These are phyloP conservation scores for Talaromyces borbonicus DNA, from an alignment of 495 filamentous ascomycete genomes.

Conservation along the genomic window DNA sequence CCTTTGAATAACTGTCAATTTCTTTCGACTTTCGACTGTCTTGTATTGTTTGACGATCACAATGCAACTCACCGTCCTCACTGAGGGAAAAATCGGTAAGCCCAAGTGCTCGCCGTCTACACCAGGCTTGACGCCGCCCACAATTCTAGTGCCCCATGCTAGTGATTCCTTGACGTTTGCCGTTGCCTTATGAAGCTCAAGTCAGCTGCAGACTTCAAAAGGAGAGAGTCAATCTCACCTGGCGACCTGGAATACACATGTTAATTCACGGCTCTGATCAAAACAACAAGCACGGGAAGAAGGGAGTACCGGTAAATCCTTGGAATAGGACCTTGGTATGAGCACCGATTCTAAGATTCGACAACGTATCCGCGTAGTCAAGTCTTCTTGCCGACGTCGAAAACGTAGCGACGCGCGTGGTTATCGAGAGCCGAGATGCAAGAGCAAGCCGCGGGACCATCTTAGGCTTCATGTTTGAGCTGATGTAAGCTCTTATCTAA, in stretches of 20 bases:
- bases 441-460: background rate
- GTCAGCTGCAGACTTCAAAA: background rate
- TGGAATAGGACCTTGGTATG: constrained; percentile 81
- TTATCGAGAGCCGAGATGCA: constrained; percentile 1
- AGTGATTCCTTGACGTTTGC: constrained; percentile 74
- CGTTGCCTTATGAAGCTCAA: constrained; percentile 46
- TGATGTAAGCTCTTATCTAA: background rate
- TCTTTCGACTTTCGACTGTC: background rate
- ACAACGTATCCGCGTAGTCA: constrained; percentile 55
- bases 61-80: constrained; percentile 43
- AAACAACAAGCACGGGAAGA: background rate
- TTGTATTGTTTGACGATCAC: too few relatives aligned
- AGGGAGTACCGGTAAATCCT: constrained; percentile 74
- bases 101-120: constrained; percentile 71
- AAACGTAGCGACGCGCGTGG: constrained; percentile 19
- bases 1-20: constrained; percentile 33
- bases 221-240: constrained; percentile 13
- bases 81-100: constrained; percentile 65
- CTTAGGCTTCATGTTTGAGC: background rate
- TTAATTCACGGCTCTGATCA: background rate
- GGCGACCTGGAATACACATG: constrained; percentile 10
- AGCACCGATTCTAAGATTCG: constrained; percentile 65
- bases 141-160: constrained; percentile 78
- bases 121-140: constrained; percentile 76
- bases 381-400: constrained; percentile 25